phyloP scores from a whole-genome alignment of 2,329 filamentous ascomycete genomes.

The Ascochyta viciae-villosae region DNA sequence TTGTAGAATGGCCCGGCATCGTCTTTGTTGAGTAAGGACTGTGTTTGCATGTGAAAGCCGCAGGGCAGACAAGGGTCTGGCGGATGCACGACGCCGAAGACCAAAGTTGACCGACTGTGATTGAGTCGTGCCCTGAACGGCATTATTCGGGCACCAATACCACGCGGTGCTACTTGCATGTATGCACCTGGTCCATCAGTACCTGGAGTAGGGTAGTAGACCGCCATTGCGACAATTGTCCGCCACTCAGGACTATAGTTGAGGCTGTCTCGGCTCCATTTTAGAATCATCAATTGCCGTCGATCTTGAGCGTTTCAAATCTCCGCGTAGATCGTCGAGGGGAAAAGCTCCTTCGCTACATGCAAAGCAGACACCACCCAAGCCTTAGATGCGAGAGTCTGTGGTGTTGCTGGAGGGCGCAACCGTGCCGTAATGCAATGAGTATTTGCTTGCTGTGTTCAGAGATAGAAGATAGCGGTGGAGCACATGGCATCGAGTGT shows the following conservation, averaged over 20 bases:
- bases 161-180: background rate
- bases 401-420: background rate
- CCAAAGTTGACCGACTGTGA: conserved; percentile 8
- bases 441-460: conserved; percentile 6
- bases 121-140: conserved; percentile 22
- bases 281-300: background rate
- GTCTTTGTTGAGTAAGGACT: background rate
- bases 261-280: background rate
- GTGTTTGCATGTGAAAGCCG: conserved; percentile 26
- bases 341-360: background rate
- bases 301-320: background rate
- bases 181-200: background rate
- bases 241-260: background rate
- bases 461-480: conserved; percentile 19
- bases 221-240: conserved; percentile 3
- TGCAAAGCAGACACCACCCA: background rate
- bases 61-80: conserved; percentile 21
- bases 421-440: conserved; percentile 17
- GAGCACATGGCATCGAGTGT: conserved; percentile 5
- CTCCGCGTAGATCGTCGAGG: background rate
- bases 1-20: background rate
- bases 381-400: background rate
- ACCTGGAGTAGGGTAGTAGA: background rate
- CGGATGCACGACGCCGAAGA: conserved; percentile 23
- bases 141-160: background rate